Percentiles rank a stretch among this genome's conserved stretches.
Evolutionary conservation across 1,284 basidiomycete genomes (phyloP).

Genomic region (Butyriboletus appendiculatus): DNA sequence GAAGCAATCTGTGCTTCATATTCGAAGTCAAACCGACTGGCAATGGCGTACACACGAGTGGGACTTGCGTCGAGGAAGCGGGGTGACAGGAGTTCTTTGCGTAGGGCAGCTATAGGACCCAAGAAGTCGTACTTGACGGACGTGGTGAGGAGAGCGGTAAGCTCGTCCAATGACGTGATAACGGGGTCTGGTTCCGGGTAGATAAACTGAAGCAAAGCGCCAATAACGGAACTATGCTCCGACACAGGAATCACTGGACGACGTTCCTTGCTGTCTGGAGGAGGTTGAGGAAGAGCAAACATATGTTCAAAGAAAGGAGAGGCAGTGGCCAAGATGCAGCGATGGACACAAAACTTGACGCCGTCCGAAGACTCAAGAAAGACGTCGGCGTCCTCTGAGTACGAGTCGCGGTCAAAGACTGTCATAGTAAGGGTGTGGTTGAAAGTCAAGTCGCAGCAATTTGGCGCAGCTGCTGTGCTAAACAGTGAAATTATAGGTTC

Average conservation of each 20-base stretch:
- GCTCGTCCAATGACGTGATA: slow-evolving; percentile 50
- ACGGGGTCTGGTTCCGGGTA: slow-evolving; percentile 53
- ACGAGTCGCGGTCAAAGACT: slow-evolving; percentile 34
- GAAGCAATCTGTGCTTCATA: slow-evolving; percentile 57
- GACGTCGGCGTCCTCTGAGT: slow-evolving; percentile 53
- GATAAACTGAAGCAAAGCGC: slow-evolving; percentile 54
- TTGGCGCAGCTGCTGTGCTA: background rate
- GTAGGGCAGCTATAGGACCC: slow-evolving; percentile 47
- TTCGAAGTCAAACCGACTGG: slow-evolving; percentile 62
- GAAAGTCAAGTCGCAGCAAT: background rate
- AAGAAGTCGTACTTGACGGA: slow-evolving; percentile 67
- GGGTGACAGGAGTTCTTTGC: slow-evolving; percentile 51
- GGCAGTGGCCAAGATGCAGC: slow-evolving; percentile 56
- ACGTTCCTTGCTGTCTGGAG: slow-evolving; percentile 21
- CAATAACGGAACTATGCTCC: slow-evolving; percentile 47
- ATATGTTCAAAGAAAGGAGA: slow-evolving; percentile 70
- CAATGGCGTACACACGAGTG: slow-evolving; percentile 67
- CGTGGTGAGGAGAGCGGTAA: slow-evolving; percentile 51
- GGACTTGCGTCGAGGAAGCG: slow-evolving; percentile 50
- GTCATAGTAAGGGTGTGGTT: slow-evolving; percentile 27
- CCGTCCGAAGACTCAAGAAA: slow-evolving; percentile 51
- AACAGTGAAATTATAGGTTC: slow-evolving; percentile 21
- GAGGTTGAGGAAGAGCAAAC: slow-evolving; percentile 63
- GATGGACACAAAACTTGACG: slow-evolving; percentile 61
- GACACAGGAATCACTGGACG: slow-evolving; percentile 56